phyloP scores from a whole-genome alignment of 352 stramenopile genomes.

The Globisporangium nodosum region DNA sequence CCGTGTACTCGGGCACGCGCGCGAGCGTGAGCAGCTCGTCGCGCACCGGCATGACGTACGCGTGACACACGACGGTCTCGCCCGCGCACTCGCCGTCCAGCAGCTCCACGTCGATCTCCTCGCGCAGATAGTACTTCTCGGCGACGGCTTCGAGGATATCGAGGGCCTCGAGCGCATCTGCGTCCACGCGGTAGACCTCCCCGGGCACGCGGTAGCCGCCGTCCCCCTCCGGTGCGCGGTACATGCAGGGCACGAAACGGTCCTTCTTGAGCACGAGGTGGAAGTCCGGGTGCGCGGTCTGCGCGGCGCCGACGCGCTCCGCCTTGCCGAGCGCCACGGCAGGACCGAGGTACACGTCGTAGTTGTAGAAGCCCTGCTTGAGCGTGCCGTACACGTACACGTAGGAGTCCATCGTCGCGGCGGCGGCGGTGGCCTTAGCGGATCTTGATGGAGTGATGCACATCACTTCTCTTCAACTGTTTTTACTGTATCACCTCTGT shows the following conservation, averaged over 20 bases:
- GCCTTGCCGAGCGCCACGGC: constrained; percentile 44
- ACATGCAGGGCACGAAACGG: constrained; percentile 60
- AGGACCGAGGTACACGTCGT: constrained; percentile 52
- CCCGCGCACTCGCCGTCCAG: constrained; percentile 34
- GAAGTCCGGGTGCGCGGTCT: constrained; percentile 33
- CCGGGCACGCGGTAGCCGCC: constrained; percentile 40
- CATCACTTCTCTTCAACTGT: background rate
- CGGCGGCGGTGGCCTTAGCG: background rate
- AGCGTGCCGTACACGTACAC: constrained; percentile 83
- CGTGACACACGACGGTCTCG: constrained; percentile 33
- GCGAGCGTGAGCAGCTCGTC: constrained; percentile 45
- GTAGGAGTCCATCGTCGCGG: constrained; percentile 20
- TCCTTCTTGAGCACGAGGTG: constrained; percentile 60
- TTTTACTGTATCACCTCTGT: background rate
- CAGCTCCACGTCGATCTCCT: constrained; percentile 52
- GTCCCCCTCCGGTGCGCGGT: constrained; percentile 26
- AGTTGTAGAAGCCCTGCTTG: constrained; percentile 73
- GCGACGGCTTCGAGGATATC: constrained; percentile 76
- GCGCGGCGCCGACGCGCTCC: constrained; percentile 33
- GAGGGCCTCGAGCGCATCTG: constrained; percentile 42
- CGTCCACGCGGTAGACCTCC: constrained; percentile 62
- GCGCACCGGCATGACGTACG: constrained; percentile 52
- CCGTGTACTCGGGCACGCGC: constrained; percentile 51
- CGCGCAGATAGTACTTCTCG: constrained; percentile 58
- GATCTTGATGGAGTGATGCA: background rate